phyloP scores from a whole-genome alignment of 1,284 basidiomycete species.

The Sporisorium scitamineum region DNA sequence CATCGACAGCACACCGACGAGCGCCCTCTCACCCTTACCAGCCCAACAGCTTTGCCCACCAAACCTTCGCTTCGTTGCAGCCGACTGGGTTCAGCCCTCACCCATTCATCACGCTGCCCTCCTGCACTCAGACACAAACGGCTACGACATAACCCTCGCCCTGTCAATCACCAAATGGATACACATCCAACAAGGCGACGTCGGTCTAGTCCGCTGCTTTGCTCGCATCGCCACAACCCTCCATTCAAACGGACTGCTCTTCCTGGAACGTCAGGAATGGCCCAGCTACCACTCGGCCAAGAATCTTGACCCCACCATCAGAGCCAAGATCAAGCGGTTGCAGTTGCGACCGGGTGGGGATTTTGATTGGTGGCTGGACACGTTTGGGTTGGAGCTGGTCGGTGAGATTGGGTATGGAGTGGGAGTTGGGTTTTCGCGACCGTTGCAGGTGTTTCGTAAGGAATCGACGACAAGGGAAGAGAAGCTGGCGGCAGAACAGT shows the following conservation, averaged over 20 bases:
- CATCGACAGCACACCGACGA: neutral
- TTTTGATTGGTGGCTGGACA: slow-evolving; percentile 34
- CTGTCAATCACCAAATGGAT: slow-evolving; percentile 55
- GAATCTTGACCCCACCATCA: slow-evolving; percentile 16
- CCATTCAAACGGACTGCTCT: slow-evolving; percentile 8
- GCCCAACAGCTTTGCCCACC: neutral
- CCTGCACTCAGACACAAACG: neutral
- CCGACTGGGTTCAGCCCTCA: slow-evolving; percentile 25
- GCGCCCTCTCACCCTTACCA: too few relatives aligned
- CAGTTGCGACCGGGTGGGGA: slow-evolving; percentile 35
- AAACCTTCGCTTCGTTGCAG: slow-evolving; percentile 14
- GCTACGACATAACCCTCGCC: slow-evolving; percentile 19
- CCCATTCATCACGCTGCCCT: neutral
- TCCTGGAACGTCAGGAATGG: slow-evolving; percentile 46
- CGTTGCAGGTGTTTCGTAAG: slow-evolving; percentile 33
- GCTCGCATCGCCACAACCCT: slow-evolving; percentile 26
- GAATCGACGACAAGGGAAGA: neutral
- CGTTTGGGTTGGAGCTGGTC: slow-evolving; percentile 13
- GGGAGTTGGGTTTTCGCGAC: slow-evolving; percentile 26
- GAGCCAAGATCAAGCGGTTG: slow-evolving; percentile 24
- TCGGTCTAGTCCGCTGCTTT: slow-evolving; percentile 25
- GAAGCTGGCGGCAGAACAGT: neutral
- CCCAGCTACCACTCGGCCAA: slow-evolving; percentile 28
- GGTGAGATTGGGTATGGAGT: slow-evolving; percentile 13
- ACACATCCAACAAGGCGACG: slow-evolving; percentile 41